Base-by-base conservation (phyloP, 2,329 filamentous ascomycete genomes). In the Aspergillus udagawae region DNA sequence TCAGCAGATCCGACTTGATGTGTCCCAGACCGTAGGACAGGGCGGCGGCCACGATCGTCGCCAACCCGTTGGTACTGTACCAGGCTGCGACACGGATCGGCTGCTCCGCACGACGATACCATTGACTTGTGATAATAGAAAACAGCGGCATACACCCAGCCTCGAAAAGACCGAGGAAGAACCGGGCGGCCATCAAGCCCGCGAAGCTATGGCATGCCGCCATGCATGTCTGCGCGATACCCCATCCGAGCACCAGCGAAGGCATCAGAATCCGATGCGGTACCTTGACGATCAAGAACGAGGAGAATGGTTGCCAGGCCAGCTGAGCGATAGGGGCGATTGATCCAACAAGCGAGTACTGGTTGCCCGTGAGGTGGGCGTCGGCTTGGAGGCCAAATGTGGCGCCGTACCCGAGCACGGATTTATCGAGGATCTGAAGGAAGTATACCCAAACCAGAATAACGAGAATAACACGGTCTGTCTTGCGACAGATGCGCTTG, bases 1-100 rank as follows among this genome's bases (percentile, higher is more conserved):
- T 73, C 51, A 83, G 70, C 1, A 70, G 55, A 28, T 69, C 63
- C 0, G 75, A 75, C 12, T 76, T 62, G 56, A 86, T 82, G 52
- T 85, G 81, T 1, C 81, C 82, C 17, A 87, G 70, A 0, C 82
- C 84, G 56, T 80, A 86, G 0, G 84, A 84, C 14, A 85, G 65
- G 0, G 79, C 76, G 0, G 82, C 82, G 0, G 83, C 84, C 12
- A 84, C 69, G 44, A 87, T 83, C 5, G 80, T 85, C 0, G 82
- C 82, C 0, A 80, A 57, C 0, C 84, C 84, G 52, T 84, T 87
- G 0, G 83, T 86, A 3, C 82, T 77, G 62, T 89, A 89, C 86
- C 86, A 89, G n/a, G 81, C 80, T 0, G 84, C 84, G 3, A 87
- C 80, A 0, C 86, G 79, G 27, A 86, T 69, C 0, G 86, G 84